A percentile compares a stretch with the other conserved stretches of the same genome.
These are phyloP conservation scores for Collybia sordida DNA, from an alignment of 768 basidiomycete species.

Conservation along the genomic window DNA sequence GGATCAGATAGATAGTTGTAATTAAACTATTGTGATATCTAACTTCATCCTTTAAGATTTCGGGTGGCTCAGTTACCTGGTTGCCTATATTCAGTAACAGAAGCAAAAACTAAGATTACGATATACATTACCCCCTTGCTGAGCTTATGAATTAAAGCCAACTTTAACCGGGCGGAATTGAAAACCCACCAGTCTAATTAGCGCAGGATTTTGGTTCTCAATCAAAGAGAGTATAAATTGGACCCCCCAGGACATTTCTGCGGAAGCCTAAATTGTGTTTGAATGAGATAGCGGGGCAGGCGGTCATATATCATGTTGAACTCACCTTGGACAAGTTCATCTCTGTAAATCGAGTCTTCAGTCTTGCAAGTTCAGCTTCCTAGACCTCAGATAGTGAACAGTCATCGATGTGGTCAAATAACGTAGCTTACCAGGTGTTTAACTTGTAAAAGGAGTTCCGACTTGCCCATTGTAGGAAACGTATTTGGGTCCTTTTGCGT, in stretches of 20 bases:
- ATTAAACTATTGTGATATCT: too few species aligned
- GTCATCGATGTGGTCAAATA: not conserved
- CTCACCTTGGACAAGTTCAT: not conserved
- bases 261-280: not conserved
- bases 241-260: not conserved
- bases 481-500: not conserved
- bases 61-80: too few species aligned
- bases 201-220: not conserved
- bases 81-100: too few species aligned
- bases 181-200: not conserved
- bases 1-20: too few species aligned
- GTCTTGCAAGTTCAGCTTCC: not conserved
- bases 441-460: not conserved
- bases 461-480: not conserved
- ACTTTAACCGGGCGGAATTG: too few species aligned
- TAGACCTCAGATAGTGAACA: not conserved
- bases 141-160: too few species aligned
- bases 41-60: too few species aligned
- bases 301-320: not conserved
- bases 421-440: not conserved
- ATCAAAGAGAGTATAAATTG: not conserved
- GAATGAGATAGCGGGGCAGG: not conserved
- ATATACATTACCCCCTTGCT: too few species aligned
- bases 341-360: not conserved
- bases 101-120: too few species aligned